These are phyloP conservation scores for Mimosa pudica DNA, from an alignment of 306 rosid genomes.

Conservation along the genomic window DNA sequence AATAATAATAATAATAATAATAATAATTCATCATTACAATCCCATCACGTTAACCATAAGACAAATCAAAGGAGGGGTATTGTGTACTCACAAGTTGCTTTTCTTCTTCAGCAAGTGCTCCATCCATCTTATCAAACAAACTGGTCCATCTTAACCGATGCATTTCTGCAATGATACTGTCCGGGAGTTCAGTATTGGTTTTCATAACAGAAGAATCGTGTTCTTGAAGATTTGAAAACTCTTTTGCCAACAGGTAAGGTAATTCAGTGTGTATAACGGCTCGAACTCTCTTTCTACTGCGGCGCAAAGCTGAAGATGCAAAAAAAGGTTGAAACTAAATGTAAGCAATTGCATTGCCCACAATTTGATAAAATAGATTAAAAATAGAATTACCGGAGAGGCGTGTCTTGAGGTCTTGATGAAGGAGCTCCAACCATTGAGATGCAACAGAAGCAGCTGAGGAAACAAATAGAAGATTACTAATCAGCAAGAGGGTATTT, in stretches of 20 bases:
- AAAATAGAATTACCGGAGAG: slow-evolving; percentile 64
- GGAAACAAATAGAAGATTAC: slow-evolving; percentile 31
- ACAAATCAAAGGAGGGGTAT: slow-evolving; percentile 6
- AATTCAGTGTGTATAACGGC: slow-evolving; percentile 78
- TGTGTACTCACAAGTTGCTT: slow-evolving; percentile 76
- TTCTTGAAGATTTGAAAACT: slow-evolving; percentile 61
- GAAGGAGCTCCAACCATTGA: slow-evolving; percentile 90
- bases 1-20: no score
- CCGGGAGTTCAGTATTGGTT: slow-evolving; percentile 40
- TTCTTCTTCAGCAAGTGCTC: slow-evolving; percentile 88
- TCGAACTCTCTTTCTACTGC: slow-evolving; percentile 83
- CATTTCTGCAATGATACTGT: slow-evolving; percentile 57
- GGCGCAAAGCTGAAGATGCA: slow-evolving; percentile 68
- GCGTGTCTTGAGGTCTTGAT: slow-evolving; percentile 87
- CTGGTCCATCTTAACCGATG: slow-evolving; percentile 82
- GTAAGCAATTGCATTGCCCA: slow-evolving; percentile 24
- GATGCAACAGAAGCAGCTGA: slow-evolving; percentile 98
- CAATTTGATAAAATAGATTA: slow-evolving; percentile 17
- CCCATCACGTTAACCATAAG: not conserved
- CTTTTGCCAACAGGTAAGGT: slow-evolving; percentile 79
- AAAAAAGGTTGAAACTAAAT: slow-evolving; percentile 17
- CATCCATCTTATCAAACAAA: slow-evolving; percentile 86
- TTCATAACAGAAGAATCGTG: slow-evolving; percentile 40
- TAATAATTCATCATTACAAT: no score
- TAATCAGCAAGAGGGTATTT: slow-evolving; percentile 28